Evolutionary conservation across 2,329 filamentous ascomycete genomes (phyloP), one percentile per base, ranked within the genome.

Genomic region (Diaporthe ilicicola): DNA sequence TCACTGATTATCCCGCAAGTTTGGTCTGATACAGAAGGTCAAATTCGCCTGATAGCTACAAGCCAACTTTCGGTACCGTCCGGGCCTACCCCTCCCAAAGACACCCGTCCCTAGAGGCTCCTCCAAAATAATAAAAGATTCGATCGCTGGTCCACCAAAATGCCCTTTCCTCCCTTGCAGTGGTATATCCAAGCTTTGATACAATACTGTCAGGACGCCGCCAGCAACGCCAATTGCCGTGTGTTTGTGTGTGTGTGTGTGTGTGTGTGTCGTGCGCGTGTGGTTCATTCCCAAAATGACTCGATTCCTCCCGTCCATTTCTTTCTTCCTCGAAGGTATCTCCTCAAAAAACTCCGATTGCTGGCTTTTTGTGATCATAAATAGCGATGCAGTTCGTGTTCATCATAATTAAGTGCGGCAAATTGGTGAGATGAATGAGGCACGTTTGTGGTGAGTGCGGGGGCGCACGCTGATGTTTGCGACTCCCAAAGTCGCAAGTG

Each of bases 141-240:
- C 32, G 65, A 67, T 50, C 65, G 65, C 65, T 67, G 65, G 65
- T 67, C 65, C 65, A 56, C 65, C 65, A 39, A 56, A 32, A 67
- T 67, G 64, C 53, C 53, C 64, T 48, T 44, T 66, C 24, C 51
- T 32, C 44, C 46, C 44, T 13, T 37, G 17, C 65, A 62, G 53
- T 70, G 71, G 67, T 70, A 72, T 72, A 50, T 70, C 67, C 71
- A 34, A 62, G 67, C 67, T 51, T 70, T 70, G 39, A 53, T 68
- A 66, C 68, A 72, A 50, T 67, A 46, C 53, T 70, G 42, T 54
- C 61, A 64, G 32, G 71, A 72, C 71, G 67, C 71, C 71, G 71
- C 71, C 71, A 67, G 71, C 71, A 72, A 72, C 71, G 67, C 71
- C 71, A 46, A 62, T 68, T 70, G 67, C 70, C 67, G 53, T 62